A percentile compares a stretch with the other conserved stretches of the same genome.
phyloP scores from a whole-genome alignment of 768 basidiomycete species.

The Lactarius akahatsu region DNA sequence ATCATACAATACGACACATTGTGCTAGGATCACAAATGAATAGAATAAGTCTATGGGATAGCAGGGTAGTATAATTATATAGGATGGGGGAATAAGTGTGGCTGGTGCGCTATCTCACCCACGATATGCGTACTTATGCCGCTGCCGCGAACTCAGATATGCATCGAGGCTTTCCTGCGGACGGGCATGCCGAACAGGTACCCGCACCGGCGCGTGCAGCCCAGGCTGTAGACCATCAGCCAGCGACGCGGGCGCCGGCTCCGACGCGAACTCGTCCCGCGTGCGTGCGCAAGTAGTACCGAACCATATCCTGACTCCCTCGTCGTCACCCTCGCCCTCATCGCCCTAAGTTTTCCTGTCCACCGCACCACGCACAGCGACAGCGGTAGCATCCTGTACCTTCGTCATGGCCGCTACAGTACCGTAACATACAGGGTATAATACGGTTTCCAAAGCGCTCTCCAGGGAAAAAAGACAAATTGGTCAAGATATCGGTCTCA shows the following conservation, averaged over 20 bases:
- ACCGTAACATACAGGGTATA: too few species aligned
- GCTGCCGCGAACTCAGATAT: neutral
- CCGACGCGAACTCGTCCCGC: conserved; percentile 31
- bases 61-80: too few species aligned
- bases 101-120: too few species aligned
- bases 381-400: conserved; percentile 15
- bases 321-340: conserved; percentile 4
- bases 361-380: conserved; percentile 7
- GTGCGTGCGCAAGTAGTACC: conserved; percentile 54
- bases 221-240: neutral
- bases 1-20: too few species aligned
- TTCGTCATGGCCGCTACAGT: neutral
- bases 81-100: too few species aligned
- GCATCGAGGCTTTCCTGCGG: neutral
- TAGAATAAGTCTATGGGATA: too few species aligned
- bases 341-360: too few species aligned
- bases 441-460: too few species aligned
- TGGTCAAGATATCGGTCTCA: too few species aligned
- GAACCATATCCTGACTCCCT: conserved; percentile 57
- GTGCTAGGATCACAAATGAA: too few species aligned
- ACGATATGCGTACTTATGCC: neutral
- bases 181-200: neutral
- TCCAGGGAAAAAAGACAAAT: too few species aligned
- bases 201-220: neutral
- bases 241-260: neutral